Base-by-base conservation (phyloP, 2,329 filamentous ascomycete species). In the Ophiostoma fasciatum region DNA sequence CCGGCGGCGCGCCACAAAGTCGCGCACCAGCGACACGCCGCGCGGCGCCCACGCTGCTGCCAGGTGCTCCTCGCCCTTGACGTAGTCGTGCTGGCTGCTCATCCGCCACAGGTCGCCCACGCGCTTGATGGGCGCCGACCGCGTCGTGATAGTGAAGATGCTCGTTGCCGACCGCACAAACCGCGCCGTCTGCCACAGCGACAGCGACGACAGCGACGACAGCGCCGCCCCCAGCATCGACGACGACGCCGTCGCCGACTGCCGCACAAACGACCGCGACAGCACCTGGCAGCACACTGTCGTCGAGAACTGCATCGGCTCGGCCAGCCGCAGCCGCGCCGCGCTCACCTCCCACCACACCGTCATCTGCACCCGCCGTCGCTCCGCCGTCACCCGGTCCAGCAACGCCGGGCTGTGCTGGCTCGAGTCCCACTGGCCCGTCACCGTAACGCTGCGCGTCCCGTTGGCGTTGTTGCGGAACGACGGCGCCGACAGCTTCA, bases 391-490 rank as follows among this genome's bases (percentile, higher is more conserved):
- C 2, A 83, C 79, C 19, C 88, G 77, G 56, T 98, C 87, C n/a
- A 98, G 72, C 12, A 96, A 66, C n/a, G 93, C 64, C 6, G 90
- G 94, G 44, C 76, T 78, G 56, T 98, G 90, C 46, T 90, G 66
- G 49, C 85, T 93, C 0, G 88, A 94, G 53, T 98, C 90, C 90
- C 90, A 98, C 51, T 96, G 87, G 1, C 82, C 85, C n/a, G 80
- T 70, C 29, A 96, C 66, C 2, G 79, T 87, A 26, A 94, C 77
- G 52, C 80, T 85, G 25, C 78, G 79, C 1, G 87, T 94, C 26
- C 90, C 90, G 52, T 96, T 92, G 18, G 82, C 74, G 51, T 94
- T 92, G 39, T 82, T 76, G 43, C 79, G 81, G 45, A 94, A 78
- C 38, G 76, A 68, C 1, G 90, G 88, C 32, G 79, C 75, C 22